phyloP scores from a whole-genome alignment of 1,139 yeast genomes.

The Kurtzmaniella quercitrusa region DNA sequence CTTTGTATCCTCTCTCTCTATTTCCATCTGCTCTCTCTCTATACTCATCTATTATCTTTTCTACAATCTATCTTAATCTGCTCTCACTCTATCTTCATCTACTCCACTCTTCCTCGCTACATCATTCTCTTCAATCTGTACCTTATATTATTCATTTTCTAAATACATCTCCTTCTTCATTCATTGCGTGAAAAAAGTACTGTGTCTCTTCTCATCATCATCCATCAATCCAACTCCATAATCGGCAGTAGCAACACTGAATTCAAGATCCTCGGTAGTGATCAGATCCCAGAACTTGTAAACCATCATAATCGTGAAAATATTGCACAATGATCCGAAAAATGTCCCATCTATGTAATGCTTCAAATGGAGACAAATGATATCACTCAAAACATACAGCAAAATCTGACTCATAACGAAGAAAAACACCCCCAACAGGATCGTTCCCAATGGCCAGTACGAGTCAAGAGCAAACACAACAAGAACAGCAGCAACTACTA shows the following conservation, averaged over 20 bases:
- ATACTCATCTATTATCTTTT: background rate
- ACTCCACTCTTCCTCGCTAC: background rate
- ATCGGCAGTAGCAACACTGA: slow-evolving; percentile 59
- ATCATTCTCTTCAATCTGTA: no score
- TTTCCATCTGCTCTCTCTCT: no score
- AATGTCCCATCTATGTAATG: slow-evolving; percentile 91
- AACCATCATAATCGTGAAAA: slow-evolving; percentile 87
- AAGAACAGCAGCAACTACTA: slow-evolving; percentile 66
- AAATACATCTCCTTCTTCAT: background rate
- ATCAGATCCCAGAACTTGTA: slow-evolving; percentile 96
- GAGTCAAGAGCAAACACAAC: slow-evolving; percentile 66
- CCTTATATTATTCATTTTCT: no score
- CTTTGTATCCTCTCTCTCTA: background rate
- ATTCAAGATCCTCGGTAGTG: slow-evolving; percentile 93
- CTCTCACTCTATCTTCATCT: background rate
- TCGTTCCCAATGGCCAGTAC: slow-evolving; percentile 86
- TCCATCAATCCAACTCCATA: slow-evolving; percentile 31
- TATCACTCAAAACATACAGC: slow-evolving; percentile 60
- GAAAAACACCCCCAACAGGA: slow-evolving; percentile 63
- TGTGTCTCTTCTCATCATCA: slow-evolving; percentile 31
- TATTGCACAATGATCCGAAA: slow-evolving; percentile 75
- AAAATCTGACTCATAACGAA: slow-evolving; percentile 78
- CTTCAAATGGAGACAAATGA: slow-evolving; percentile 64
- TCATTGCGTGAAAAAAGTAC: slow-evolving; percentile 20
- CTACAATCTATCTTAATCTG: background rate